Percentiles rank a stretch among this genome's conserved stretches.
phyloP scores from a whole-genome alignment of 768 basidiomycete species.

The Phlebiopsis gigantea region DNA sequence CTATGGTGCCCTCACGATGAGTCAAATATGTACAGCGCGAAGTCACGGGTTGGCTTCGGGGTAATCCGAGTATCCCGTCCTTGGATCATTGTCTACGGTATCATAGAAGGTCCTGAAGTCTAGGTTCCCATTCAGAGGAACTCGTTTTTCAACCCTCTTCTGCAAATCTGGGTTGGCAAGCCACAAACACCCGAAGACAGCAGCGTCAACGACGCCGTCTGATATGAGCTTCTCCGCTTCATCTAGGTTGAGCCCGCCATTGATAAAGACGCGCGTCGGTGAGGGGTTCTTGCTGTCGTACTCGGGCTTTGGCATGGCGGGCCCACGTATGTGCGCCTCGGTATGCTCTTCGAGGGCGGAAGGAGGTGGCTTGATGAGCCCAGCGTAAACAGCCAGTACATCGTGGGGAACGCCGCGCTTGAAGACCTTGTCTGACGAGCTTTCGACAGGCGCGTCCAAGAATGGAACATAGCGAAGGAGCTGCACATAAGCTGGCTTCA shows the following conservation, averaged over 20 bases:
- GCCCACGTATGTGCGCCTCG: background rate
- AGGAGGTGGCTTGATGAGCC: constrained; percentile 1
- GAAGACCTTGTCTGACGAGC: background rate
- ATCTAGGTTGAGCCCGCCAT: constrained; percentile 1
- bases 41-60: background rate
- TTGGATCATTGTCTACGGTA: background rate
- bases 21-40: no score
- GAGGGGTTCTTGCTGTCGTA: constrained; percentile 3
- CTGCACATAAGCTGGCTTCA: constrained; percentile 9
- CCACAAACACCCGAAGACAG: constrained; percentile 6
- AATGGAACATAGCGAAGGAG: constrained; percentile 3
- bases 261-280: constrained; percentile 7
- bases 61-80: background rate
- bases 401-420: constrained; percentile 8
- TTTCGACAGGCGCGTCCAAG: background rate
- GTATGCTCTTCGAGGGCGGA: background rate
- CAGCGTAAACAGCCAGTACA: constrained; percentile 5
- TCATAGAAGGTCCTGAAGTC: background rate
- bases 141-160: constrained; percentile 5
- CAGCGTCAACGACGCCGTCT: constrained; percentile 4
- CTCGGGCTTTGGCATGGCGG: constrained; percentile 4
- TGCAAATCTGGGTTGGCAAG: constrained; percentile 7
- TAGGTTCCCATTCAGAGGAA: background rate
- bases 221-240: constrained; percentile 8
- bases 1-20: no score